These are phyloP conservation scores for Xylaria polymorpha DNA, from an alignment of 2,329 filamentous ascomycete genomes.

Conservation along the genomic window DNA sequence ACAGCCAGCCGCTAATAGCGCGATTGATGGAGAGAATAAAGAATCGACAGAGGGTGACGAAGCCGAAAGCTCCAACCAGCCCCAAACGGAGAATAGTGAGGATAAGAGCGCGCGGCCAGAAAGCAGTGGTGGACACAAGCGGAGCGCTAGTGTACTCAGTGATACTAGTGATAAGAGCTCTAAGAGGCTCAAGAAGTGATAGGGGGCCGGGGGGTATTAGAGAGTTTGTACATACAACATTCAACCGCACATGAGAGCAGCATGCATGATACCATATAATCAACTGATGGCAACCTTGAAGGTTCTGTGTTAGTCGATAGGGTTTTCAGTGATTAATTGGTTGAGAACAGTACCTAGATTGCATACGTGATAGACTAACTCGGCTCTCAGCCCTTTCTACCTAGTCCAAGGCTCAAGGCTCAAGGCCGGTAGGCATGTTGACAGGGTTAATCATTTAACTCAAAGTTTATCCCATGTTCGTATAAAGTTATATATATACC, in stretches of 20 bases:
- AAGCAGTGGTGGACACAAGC: conserved; percentile 70
- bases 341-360: too few species aligned
- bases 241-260: neutral
- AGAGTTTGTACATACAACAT: neutral
- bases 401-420: too few species aligned
- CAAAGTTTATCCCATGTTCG: neutral
- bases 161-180: conserved; percentile 71
- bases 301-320: too few species aligned
- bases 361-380: too few species aligned
- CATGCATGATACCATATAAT: conserved; percentile 26
- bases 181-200: conserved; percentile 66
- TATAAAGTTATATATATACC: neutral
- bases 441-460: neutral
- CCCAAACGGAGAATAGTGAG: conserved; percentile 32
- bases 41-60: neutral
- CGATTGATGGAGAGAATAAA: conserved; percentile 3
- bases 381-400: too few species aligned
- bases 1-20: conserved; percentile 39
- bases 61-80: neutral
- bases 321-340: too few species aligned
- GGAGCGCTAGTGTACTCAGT: conserved; percentile 86
- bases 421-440: too few species aligned
- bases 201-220: neutral
- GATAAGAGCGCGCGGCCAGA: conserved; percentile 51
- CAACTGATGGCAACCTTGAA: neutral